Conservation (phyloP, 2,329 filamentous ascomycete genomes). For the Raffaelea albimanens region DNA sequence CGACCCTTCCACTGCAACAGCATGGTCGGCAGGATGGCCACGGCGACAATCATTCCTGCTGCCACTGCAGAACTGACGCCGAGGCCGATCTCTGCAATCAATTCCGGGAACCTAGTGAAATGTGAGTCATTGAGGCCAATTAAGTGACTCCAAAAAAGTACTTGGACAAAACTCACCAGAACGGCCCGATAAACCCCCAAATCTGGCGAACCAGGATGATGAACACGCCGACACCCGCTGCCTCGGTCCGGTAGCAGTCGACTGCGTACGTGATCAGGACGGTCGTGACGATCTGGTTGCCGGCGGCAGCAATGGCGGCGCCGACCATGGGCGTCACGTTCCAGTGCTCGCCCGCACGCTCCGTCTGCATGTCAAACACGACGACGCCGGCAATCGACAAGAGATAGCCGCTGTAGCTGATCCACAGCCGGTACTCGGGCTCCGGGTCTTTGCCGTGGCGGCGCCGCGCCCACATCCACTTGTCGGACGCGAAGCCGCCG, state of each 20-base stretch:
- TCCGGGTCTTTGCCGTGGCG: slow-evolving; percentile 21
- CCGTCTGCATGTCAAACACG: slow-evolving; percentile 39
- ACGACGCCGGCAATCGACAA: slow-evolving; percentile 42
- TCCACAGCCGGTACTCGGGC: slow-evolving; percentile 47
- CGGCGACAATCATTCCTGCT: slow-evolving; percentile 1
- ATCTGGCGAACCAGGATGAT: slow-evolving; percentile 46
- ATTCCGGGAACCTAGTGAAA: slow-evolving; percentile 9
- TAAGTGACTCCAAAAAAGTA: background rate
- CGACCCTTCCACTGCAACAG: slow-evolving; percentile 7
- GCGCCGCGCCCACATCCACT: slow-evolving; percentile 36
- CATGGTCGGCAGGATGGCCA: slow-evolving; percentile 2
- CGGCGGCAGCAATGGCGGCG: slow-evolving; percentile 38
- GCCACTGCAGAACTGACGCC: slow-evolving; percentile 1
- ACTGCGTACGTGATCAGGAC: slow-evolving; percentile 51
- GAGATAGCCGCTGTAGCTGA: slow-evolving; percentile 42
- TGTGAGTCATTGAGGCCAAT: background rate
- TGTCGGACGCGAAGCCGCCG: slow-evolving; percentile 42
- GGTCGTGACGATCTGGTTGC: slow-evolving; percentile 53
- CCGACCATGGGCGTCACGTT: slow-evolving; percentile 48
- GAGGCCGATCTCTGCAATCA: slow-evolving; percentile 4
- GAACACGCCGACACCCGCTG: slow-evolving; percentile 47
- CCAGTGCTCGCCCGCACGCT: slow-evolving; percentile 23
- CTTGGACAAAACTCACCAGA: slow-evolving; percentile 15
- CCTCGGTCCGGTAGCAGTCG: slow-evolving; percentile 43
- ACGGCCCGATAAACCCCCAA: slow-evolving; percentile 39